phyloP scores from a whole-genome alignment of 2,329 filamentous ascomycete species.

The Didymosphaeria variabile region DNA sequence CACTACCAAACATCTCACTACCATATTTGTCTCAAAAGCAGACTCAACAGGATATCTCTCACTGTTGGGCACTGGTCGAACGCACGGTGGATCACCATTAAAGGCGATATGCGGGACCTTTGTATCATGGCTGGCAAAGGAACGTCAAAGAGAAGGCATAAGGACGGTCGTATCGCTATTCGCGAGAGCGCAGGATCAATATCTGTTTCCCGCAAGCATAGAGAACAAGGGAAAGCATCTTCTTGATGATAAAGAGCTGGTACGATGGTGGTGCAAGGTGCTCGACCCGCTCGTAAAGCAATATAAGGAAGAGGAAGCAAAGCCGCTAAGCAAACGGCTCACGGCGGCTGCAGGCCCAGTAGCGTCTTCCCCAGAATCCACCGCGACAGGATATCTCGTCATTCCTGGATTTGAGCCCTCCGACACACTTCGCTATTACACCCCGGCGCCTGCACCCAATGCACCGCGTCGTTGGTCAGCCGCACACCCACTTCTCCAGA shows the following conservation, averaged over 20 bases:
- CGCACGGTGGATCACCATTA: constrained; percentile 71
- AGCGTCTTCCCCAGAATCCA: constrained; percentile 35
- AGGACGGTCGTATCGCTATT: constrained; percentile 87
- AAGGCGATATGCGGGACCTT: constrained; percentile 78
- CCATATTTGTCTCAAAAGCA: constrained; percentile 94
- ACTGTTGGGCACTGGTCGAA: constrained; percentile 65
- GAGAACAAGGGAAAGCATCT: constrained; percentile 89
- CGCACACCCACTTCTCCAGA: constrained; percentile 76
- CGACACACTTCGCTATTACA: constrained; percentile 76
- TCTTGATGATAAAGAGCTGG: constrained; percentile 85
- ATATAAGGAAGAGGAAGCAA: constrained; percentile 53
- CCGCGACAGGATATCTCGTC: constrained; percentile 79
- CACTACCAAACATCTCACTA: constrained; percentile 79
- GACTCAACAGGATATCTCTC: constrained; percentile 92
- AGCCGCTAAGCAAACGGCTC: constrained; percentile 41
- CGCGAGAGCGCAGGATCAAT: constrained; percentile 89
- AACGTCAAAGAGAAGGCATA: constrained; percentile 69
- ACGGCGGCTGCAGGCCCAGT: constrained; percentile 31
- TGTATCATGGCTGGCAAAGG: constrained; percentile 75
- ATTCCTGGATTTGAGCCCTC: constrained; percentile 86
- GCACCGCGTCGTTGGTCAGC: constrained; percentile 59
- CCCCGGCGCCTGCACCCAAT: constrained; percentile 64
- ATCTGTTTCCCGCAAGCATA: constrained; percentile 91
- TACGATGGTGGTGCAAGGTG: constrained; percentile 95
- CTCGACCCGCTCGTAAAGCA: constrained; percentile 76